Evolutionary conservation across 352 stramenopile species (phyloP).

Genomic region (Elongisporangium prolatum): DNA sequence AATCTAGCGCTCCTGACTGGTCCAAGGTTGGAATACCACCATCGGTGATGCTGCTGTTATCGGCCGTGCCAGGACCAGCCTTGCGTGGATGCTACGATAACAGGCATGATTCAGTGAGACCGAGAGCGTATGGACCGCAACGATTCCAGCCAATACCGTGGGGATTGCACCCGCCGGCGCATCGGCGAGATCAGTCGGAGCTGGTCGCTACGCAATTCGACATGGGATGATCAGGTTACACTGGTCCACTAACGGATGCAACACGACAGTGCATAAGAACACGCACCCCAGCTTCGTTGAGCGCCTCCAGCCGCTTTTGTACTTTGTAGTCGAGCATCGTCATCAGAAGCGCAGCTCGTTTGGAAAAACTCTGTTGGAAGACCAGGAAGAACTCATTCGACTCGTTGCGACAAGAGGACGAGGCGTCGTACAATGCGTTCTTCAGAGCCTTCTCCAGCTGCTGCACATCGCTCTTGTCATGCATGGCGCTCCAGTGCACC

Average conservation of each 20-base stretch:
- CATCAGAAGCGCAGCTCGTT: slow-evolving; percentile 60
- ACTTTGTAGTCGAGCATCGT: slow-evolving; percentile 78
- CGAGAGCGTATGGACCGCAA: background rate
- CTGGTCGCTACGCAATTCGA: background rate
- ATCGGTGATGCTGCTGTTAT: background rate
- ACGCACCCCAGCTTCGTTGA: slow-evolving; percentile 17
- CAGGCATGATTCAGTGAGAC: background rate
- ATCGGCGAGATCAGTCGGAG: background rate
- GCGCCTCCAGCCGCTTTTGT: slow-evolving; percentile 68
- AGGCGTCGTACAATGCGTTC: slow-evolving; percentile 70
- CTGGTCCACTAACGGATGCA: too few relatives aligned
- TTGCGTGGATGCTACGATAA: background rate
- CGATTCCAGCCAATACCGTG: background rate
- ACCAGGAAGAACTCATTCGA: slow-evolving; percentile 63
- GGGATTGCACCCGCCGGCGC: background rate
- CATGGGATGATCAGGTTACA: too few relatives aligned
- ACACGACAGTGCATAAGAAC: background rate
- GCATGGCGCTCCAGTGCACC: slow-evolving; percentile 57
- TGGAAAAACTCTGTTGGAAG: slow-evolving; percentile 79
- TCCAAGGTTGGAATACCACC: background rate
- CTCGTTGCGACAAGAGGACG: slow-evolving; percentile 59
- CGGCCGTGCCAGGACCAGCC: background rate
- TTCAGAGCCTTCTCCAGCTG: slow-evolving; percentile 76
- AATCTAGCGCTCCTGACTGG: slow-evolving; percentile 18
- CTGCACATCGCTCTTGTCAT: slow-evolving; percentile 80